These are phyloP conservation scores for Asterochloris sp. DNA, from an alignment of 139 green algal genomes.

Conservation along the genomic window DNA sequence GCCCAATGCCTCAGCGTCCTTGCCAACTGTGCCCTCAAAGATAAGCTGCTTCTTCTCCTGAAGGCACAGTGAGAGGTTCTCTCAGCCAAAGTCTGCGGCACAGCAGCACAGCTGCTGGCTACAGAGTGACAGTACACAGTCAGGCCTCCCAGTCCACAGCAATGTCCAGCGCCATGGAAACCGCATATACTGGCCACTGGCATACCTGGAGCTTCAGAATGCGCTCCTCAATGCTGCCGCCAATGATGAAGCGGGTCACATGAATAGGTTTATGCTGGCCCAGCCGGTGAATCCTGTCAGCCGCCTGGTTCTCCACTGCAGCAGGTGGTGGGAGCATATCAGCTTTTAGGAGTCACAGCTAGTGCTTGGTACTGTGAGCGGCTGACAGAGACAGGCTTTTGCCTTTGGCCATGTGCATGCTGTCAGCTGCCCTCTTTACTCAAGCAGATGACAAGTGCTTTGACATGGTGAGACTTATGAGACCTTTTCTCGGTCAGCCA, in stretches of 20 bases:
- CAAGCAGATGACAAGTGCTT: no score
- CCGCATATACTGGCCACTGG: not conserved
- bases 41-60: slow-evolving; percentile 86
- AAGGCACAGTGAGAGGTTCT: not conserved
- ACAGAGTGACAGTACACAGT: not conserved
- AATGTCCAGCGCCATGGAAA: not conserved
- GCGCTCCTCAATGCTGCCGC: slow-evolving; percentile 88
- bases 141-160: not conserved
- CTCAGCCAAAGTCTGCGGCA: not conserved
- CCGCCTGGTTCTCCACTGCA: slow-evolving; percentile 23
- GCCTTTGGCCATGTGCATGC: no score
- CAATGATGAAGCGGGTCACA: slow-evolving; percentile 81
- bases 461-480: no score
- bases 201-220: slow-evolving; percentile 85
- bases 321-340: not conserved
- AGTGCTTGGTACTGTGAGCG: not conserved
- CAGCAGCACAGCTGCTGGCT: not conserved
- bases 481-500: no score
- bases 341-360: not conserved
- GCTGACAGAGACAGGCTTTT: not conserved
- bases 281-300: slow-evolving; percentile 66
- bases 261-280: slow-evolving; percentile 84
- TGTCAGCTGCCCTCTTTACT: no score
- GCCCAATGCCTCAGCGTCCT: slow-evolving; percentile 69
- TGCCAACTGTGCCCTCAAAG: slow-evolving; percentile 88